Conservation (phyloP, 2,329 filamentous ascomycete genomes). For the Sphaerulina vaccinii region DNA sequence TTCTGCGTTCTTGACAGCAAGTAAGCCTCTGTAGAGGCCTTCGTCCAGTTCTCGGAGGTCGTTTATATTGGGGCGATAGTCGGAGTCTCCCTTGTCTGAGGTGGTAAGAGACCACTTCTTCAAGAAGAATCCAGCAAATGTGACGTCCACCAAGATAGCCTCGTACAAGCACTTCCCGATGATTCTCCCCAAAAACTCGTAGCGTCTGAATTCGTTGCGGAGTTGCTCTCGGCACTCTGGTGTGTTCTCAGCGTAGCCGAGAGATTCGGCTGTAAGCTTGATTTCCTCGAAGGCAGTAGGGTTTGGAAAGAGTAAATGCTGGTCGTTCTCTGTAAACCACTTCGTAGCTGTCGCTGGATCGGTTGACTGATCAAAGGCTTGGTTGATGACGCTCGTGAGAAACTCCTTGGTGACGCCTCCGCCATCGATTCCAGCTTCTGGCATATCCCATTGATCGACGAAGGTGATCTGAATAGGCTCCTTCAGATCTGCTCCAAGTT, state of each 20-base stretch:
- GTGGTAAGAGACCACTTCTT: conserved; percentile 86
- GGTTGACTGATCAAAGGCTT: conserved; percentile 68
- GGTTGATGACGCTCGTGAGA: conserved; percentile 78
- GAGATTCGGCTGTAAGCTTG: conserved; percentile 11
- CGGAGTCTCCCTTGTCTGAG: conserved; percentile 64
- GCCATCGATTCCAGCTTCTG: conserved; percentile 92
- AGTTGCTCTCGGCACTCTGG: conserved; percentile 16
- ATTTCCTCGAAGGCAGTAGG: conserved; percentile 54
- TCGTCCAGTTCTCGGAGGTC: conserved; percentile 91
- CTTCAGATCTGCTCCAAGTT: conserved; percentile 78
- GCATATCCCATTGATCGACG: conserved; percentile 80
- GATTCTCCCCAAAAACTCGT: conserved; percentile 88
- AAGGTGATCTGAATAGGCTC: conserved; percentile 97
- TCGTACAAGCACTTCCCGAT: conserved; percentile 98
- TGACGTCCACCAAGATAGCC: conserved; percentile 88
- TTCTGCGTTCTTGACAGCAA: conserved; percentile 80
- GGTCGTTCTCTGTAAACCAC: conserved; percentile 79
- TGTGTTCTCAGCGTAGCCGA: conserved; percentile 14
- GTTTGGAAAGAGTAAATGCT: conserved; percentile 86
- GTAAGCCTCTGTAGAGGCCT: conserved; percentile 81
- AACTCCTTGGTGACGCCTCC: conserved; percentile 98
- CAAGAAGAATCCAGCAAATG: conserved; percentile 92
- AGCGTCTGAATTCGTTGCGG: conserved; percentile 62
- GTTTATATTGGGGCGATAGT: conserved; percentile 89
- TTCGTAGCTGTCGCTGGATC: conserved; percentile 23